phyloP scores from a whole-genome alignment of 2,329 filamentous ascomycete species.

The Pestalotiopsis sp. region DNA sequence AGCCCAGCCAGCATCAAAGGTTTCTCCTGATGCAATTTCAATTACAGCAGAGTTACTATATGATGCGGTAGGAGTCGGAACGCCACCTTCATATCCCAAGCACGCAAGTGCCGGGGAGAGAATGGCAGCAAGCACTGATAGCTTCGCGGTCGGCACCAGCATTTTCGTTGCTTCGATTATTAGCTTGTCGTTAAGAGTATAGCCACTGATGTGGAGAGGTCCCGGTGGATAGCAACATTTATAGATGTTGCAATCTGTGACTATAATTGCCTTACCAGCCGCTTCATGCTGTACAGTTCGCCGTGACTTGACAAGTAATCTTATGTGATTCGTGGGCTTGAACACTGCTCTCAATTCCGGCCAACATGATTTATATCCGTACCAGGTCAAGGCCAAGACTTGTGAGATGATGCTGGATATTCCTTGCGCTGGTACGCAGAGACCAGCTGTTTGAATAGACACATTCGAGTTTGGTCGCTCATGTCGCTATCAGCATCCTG shows the following conservation, averaged over 20 bases:
- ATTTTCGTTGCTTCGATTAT: background rate
- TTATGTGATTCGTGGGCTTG: background rate
- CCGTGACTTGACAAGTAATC: too few species aligned
- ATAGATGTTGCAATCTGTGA: background rate
- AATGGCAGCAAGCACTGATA: conserved; percentile 26
- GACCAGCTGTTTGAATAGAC: background rate
- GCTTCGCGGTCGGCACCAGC: conserved; percentile 9
- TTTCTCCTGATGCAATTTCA: conserved; percentile 30
- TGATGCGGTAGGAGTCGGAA: conserved; percentile 28
- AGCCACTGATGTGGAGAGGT: background rate
- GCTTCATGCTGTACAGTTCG: background rate
- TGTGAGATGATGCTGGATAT: background rate
- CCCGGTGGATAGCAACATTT: background rate
- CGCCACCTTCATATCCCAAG: conserved; percentile 32
- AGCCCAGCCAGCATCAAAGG: conserved; percentile 37
- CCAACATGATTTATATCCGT: background rate
- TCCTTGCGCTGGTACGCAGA: background rate
- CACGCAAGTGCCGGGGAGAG: conserved; percentile 32
- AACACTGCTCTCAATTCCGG: background rate
- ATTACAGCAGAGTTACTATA: conserved; percentile 32
- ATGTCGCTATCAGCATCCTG: background rate
- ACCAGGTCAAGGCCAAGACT: background rate
- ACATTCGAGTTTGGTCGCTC: background rate
- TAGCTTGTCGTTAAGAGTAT: conserved; percentile 13
- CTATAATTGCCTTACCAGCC: background rate